Conservation (phyloP, 2,329 filamentous ascomycete genomes). For the Zopfia rhizophila region DNA sequence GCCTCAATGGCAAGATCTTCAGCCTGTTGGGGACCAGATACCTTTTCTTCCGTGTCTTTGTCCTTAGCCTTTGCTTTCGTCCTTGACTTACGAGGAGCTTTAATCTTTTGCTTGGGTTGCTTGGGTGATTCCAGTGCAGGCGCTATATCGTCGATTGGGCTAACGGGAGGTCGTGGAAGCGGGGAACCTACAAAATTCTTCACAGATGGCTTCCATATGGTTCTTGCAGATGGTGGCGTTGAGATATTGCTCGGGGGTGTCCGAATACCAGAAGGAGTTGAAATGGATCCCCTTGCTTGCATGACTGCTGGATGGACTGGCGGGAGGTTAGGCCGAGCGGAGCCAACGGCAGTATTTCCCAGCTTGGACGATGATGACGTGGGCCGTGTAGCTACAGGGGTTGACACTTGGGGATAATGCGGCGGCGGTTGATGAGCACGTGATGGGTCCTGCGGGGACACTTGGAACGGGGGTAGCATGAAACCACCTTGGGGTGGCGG, state of each 20-base stretch:
- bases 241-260: conserved; percentile 38
- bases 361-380: conserved; percentile 6
- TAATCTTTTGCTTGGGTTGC: conserved; percentile 32
- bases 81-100: conserved; percentile 35
- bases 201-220: conserved; percentile 38
- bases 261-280: conserved; percentile 36
- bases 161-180: conserved; percentile 34
- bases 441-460: conserved; percentile 56
- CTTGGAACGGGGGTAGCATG: conserved; percentile 61
- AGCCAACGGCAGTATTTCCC: conserved; percentile 26
- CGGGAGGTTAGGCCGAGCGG: conserved; percentile 26
- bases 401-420: conserved; percentile 41
- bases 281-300: conserved; percentile 36
- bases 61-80: conserved; percentile 40
- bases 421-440: conserved; percentile 45
- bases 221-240: conserved; percentile 44
- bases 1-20: conserved; percentile 38
- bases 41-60: conserved; percentile 26
- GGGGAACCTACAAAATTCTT: conserved; percentile 25
- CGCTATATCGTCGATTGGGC: conserved; percentile 41
- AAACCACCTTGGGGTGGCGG: conserved; percentile 56
- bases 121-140: conserved; percentile 25
- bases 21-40: conserved; percentile 12
- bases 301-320: conserved; percentile 37
- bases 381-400: conserved; percentile 36